Evolutionary conservation across 495 filamentous ascomycete species (phyloP).

Genomic region (Lasiosphaeria ovina): DNA sequence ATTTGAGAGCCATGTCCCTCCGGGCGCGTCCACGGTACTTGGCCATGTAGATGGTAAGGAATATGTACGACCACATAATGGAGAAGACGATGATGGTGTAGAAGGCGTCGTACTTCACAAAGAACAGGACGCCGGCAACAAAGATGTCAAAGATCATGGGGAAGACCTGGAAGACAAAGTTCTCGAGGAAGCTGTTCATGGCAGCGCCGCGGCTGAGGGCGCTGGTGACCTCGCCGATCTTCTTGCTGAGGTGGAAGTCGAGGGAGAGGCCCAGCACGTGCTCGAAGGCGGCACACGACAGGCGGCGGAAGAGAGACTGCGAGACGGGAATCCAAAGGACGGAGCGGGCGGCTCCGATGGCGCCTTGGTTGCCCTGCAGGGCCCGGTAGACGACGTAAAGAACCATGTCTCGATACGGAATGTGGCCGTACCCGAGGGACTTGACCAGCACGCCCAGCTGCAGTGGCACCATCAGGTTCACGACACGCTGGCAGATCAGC

Average conservation of each 20-base stretch:
- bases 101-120: slow-evolving; percentile 74
- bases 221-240: slow-evolving; percentile 87
- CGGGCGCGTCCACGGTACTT: slow-evolving; percentile 83
- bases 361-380: slow-evolving; percentile 77
- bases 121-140: slow-evolving; percentile 80
- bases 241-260: slow-evolving; percentile 92
- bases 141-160: slow-evolving; percentile 88
- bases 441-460: slow-evolving; percentile 73
- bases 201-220: slow-evolving; percentile 88
- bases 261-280: slow-evolving; percentile 90
- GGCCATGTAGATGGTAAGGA: slow-evolving; percentile 91
- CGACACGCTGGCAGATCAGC: slow-evolving; percentile 65
- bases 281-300: slow-evolving; percentile 90
- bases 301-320: slow-evolving; percentile 88
- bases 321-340: slow-evolving; percentile 88
- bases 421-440: slow-evolving; percentile 49
- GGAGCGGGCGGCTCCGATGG: slow-evolving; percentile 74
- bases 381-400: slow-evolving; percentile 77
- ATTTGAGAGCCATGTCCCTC: slow-evolving; percentile 83
- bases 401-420: slow-evolving; percentile 53
- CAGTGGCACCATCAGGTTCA: slow-evolving; percentile 74
- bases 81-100: slow-evolving; percentile 86
- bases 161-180: slow-evolving; percentile 85
- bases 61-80: slow-evolving; percentile 87
- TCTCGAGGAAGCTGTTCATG: slow-evolving; percentile 91